Conservation (phyloP, 2,329 filamentous ascomycete genomes). For the Aspergillus costaricaensis region DNA sequence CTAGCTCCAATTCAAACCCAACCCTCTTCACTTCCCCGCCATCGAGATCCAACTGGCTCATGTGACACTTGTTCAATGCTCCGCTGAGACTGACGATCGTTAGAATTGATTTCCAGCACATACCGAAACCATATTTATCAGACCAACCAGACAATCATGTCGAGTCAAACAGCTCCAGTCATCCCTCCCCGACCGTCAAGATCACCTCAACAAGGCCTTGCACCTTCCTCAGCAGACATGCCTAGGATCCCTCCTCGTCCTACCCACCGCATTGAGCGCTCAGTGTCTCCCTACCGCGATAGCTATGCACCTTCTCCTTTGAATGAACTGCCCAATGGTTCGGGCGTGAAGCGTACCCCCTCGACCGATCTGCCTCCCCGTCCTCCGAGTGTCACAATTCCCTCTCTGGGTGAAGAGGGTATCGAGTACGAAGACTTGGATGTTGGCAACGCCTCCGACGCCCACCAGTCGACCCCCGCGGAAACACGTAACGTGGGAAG, state of each 20-base stretch:
- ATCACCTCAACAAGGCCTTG: conserved; percentile 47
- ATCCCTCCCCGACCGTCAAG: conserved; percentile 66
- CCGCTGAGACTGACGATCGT: conserved; percentile 1
- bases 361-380: conserved; percentile 52
- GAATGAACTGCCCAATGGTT: conserved; percentile 64
- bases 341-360: conserved; percentile 32
- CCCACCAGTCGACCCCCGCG: conserved; percentile 55
- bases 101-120: conserved; percentile 3
- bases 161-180: conserved; percentile 52
- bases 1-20: conserved; percentile 4
- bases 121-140: conserved; percentile 9
- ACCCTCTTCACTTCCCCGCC: background rate
- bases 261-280: conserved; percentile 66
- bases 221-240: conserved; percentile 49
- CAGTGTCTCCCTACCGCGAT: conserved; percentile 73
- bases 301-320: conserved; percentile 84
- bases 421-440: conserved; percentile 75
- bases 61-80: background rate
- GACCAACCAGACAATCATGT: conserved; percentile 30
- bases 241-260: conserved; percentile 82
- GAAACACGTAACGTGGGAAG: conserved; percentile 77
- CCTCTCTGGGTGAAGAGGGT: conserved; percentile 86
- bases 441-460: conserved; percentile 47
- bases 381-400: conserved; percentile 76
- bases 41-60: background rate